phyloP scores from a whole-genome alignment of 805 yeast genomes.

The Candida ficus region DNA sequence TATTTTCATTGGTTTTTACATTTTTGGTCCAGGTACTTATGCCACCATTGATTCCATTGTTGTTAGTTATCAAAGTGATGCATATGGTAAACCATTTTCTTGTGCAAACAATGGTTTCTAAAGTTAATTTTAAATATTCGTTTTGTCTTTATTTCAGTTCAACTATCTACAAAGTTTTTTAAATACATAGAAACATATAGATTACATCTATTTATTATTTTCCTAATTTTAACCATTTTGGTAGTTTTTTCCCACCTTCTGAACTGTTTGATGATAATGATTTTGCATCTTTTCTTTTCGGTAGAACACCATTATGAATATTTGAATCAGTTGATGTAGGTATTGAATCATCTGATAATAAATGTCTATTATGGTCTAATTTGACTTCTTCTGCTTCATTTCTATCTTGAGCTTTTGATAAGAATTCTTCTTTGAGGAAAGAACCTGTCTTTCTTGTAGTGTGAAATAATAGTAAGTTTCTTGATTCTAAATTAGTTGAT shows the following conservation, averaged over 20 bases:
- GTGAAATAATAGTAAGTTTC: constrained; percentile 38
- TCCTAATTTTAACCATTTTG: constrained; percentile 37
- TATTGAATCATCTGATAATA: constrained; percentile 4
- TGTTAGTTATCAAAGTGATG: constrained; percentile 41
- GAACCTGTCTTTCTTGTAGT: constrained; percentile 18
- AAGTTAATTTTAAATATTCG: not conserved
- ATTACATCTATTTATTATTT: too few relatives aligned
- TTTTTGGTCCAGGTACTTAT: constrained; percentile 56
- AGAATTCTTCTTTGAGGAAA: constrained; percentile 25
- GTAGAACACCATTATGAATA: constrained; percentile 18
- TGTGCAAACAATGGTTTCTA: constrained; percentile 42
- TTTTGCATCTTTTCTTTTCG: constrained; percentile 8
- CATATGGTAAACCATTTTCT: constrained; percentile 47
- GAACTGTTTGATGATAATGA: not conserved
- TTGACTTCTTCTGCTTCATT: constrained; percentile 26
- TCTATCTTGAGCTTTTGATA: constrained; percentile 29
- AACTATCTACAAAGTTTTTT: too few relatives aligned
- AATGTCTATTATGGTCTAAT: constrained; percentile 12
- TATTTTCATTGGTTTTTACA: constrained; percentile 44
- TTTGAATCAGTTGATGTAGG: constrained; percentile 7
- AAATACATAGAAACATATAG: too few relatives aligned
- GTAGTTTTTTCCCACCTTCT: constrained; percentile 25
- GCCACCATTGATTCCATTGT: constrained; percentile 52
- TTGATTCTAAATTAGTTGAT: constrained; percentile 38
- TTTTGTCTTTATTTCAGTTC: not conserved